A percentile compares a stretch with the other conserved stretches of the same genome.
These are phyloP conservation scores for Ustilago cynodontis DNA, from an alignment of 1,284 basidiomycete genomes.

Conservation along the genomic window DNA sequence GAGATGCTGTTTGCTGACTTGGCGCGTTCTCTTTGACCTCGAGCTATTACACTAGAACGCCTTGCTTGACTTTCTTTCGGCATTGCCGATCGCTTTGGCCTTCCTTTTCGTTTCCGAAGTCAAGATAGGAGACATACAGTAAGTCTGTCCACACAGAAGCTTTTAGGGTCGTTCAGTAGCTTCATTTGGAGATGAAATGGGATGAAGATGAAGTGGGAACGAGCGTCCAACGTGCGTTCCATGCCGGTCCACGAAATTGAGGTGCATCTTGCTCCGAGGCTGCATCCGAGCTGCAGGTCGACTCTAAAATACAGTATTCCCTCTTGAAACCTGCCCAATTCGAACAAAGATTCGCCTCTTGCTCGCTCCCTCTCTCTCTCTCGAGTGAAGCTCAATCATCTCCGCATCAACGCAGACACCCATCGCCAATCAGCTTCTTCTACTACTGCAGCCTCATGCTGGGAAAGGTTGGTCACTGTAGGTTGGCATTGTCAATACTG, in stretches of 20 bases:
- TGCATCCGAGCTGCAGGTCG: constrained; percentile 28
- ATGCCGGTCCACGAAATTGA: constrained; percentile 10
- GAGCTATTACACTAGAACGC: too few relatives aligned
- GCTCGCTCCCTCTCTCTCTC: background rate
- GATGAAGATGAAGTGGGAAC: background rate
- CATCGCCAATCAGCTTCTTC: constrained; percentile 4
- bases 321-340: background rate
- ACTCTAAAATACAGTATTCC: constrained; percentile 7
- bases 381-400: background rate
- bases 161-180: background rate
- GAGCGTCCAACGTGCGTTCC: constrained; percentile 9
- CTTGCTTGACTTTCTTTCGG: constrained; percentile 1
- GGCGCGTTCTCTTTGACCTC: background rate
- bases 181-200: constrained; percentile 3
- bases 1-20: constrained; percentile 8
- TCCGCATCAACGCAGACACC: background rate
- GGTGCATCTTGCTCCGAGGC: constrained; percentile 19
- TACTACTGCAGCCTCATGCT: too few relatives aligned
- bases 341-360: background rate
- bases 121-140: too few relatives aligned
- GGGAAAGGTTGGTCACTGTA: too few relatives aligned
- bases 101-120: background rate
- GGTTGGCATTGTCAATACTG: too few relatives aligned
- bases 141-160: too few relatives aligned
- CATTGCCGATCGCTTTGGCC: background rate